Base-by-base conservation (phyloP, 164 flowering plant genomes). In the Piper longum region DNA sequence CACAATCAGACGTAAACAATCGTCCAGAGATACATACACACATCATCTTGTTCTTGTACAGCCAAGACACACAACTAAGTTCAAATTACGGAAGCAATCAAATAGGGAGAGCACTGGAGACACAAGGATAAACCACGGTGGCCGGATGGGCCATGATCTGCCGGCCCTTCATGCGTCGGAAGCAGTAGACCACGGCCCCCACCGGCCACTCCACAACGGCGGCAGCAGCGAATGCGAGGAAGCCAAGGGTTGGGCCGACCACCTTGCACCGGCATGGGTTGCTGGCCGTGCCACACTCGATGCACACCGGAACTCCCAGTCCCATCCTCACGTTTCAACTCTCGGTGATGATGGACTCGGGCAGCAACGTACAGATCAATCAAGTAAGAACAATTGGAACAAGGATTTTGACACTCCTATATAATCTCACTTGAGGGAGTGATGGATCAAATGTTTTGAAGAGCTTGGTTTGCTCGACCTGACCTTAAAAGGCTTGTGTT, bases 71-170 rank as follows among this genome's bases (percentile, higher is more conserved):
- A 26, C 36, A 26, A 26, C 36, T 0, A 26, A 26, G 36, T 26
- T 26, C 36, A 26, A 26, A 26, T 26, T 26, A 26, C 36, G 36
- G 36, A 48, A 48, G 52, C 52, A 5, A 48, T 83, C 69, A 84
- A 19, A 90, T 84, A 3, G 95, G 95, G 57, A 87, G 74, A 4
- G 83, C 74, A 4, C 66, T 75, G 26, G 75, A 16, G 16, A 87
- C 97, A 0, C 48, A 17, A 0, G 97, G 97, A 69, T 84, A 90
- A 16, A 87, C 83, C 14, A 85, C 89, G 42, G 80, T 56, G 58
- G 85, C 83, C 0, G 97, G 97, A 70, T 90, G 95, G 42, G 80
- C 87, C 95, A 87, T 87, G 64, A 90, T 90, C 0, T 86, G 79
- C 16, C 92, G 83, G 4, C 97, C 97, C 74, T 85, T 84, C 69